These are phyloP conservation scores for Trichosporon sp. DNA, from an alignment of 1,284 basidiomycete species.

Conservation along the genomic window DNA sequence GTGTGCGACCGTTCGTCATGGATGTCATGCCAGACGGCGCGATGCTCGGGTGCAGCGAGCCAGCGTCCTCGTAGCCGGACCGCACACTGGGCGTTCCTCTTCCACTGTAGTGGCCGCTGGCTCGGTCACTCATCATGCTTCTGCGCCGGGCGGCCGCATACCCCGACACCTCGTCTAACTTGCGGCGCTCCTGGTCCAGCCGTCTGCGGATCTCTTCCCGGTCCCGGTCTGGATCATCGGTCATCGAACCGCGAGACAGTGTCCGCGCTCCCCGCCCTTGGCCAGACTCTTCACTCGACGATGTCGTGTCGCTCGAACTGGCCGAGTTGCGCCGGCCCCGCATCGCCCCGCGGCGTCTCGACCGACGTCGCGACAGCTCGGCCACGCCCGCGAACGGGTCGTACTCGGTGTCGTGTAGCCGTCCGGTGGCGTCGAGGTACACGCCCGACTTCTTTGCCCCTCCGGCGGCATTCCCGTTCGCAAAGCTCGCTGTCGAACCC, in stretches of 20 bases:
- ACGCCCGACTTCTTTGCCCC: conserved; percentile 35
- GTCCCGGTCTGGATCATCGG: conserved; percentile 26
- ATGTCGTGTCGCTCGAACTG: conserved; percentile 24
- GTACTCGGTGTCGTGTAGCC: conserved; percentile 56
- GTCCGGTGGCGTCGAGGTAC: conserved; percentile 52
- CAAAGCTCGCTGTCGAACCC: conserved; percentile 25
- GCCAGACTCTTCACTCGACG: conserved; percentile 23
- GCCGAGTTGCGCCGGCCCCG: conserved; percentile 35
- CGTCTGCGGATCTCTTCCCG: conserved; percentile 46
- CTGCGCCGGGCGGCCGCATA: conserved; percentile 46
- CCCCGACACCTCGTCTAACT: conserved; percentile 49
- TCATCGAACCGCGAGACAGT: neutral
- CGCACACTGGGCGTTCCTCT: conserved; percentile 41
- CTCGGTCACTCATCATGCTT: conserved; percentile 48
- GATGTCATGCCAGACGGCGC: neutral
- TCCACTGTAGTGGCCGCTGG: conserved; percentile 35
- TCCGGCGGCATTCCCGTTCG: conserved; percentile 9
- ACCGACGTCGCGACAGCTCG: conserved; percentile 48
- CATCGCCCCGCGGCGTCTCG: conserved; percentile 48
- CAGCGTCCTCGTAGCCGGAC: conserved; percentile 24
- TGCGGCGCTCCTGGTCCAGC: conserved; percentile 47
- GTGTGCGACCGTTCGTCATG: conserved; percentile 1
- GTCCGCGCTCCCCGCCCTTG: neutral
- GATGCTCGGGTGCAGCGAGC: conserved; percentile 16
- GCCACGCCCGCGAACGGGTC: conserved; percentile 55